Conservation (phyloP, 768 basidiomycete species). For the Hericium erinaceus region DNA sequence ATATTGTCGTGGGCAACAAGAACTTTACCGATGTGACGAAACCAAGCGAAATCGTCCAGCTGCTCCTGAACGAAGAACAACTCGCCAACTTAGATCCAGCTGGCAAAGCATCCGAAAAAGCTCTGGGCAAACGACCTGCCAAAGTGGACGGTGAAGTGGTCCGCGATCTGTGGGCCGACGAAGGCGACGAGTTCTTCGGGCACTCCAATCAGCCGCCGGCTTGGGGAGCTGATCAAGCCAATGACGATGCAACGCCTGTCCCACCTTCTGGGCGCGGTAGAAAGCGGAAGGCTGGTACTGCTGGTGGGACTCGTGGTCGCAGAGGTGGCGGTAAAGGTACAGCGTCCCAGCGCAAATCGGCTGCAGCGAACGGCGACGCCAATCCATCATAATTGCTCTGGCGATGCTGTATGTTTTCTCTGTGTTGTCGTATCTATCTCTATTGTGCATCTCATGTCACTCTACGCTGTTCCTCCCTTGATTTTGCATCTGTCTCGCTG, state of each 20-base stretch:
- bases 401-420: not conserved
- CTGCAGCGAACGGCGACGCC: slow-evolving; percentile 11
- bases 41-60: slow-evolving; percentile 92
- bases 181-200: slow-evolving; percentile 81
- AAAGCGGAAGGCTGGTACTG: slow-evolving; percentile 25
- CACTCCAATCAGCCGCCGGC: slow-evolving; percentile 30
- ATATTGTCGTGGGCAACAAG: slow-evolving; percentile 97
- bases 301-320: slow-evolving; percentile 25
- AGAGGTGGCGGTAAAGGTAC: slow-evolving; percentile 20
- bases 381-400: not conserved
- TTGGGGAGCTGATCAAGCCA: slow-evolving; percentile 14
- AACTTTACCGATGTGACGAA: slow-evolving; percentile 88
- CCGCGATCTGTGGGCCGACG: slow-evolving; percentile 77
- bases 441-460: not conserved
- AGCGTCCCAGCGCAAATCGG: slow-evolving; percentile 13
- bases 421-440: not conserved
- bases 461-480: not conserved
- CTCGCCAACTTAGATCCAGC: slow-evolving; percentile 59
- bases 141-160: slow-evolving; percentile 27
- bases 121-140: slow-evolving; percentile 27
- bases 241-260: slow-evolving; percentile 19
- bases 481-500: not conserved
- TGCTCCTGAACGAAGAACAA: slow-evolving; percentile 92
- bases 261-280: slow-evolving; percentile 22
- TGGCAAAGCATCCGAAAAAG: slow-evolving; percentile 26